These are phyloP conservation scores for Gracilaria vermiculophylla DNA, from an alignment of 23 red algal genomes.

Conservation along the genomic window DNA sequence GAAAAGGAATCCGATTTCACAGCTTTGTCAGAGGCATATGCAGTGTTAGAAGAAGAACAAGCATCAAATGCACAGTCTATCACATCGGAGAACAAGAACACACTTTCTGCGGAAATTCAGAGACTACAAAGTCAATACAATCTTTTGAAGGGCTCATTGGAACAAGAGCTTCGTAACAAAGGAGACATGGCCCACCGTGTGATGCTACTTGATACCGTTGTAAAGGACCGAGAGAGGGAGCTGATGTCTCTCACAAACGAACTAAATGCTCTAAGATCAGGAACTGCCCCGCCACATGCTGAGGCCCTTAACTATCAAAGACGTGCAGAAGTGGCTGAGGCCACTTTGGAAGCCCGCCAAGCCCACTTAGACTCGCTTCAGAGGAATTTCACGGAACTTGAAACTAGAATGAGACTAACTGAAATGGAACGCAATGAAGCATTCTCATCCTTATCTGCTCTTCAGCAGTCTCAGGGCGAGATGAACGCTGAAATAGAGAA, in stretches of 20 bases:
- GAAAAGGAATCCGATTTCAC: conserved; percentile 51
- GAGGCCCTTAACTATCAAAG: conserved; percentile 15
- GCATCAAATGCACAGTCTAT: background rate
- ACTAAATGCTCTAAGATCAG: background rate
- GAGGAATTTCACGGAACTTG: background rate
- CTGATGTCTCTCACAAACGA: conserved; percentile 12
- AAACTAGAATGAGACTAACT: background rate
- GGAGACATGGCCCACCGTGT: conserved; percentile 7
- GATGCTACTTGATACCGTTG: background rate
- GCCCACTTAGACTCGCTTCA: background rate
- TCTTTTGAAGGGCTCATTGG: conserved; percentile 15
- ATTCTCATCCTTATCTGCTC: background rate
- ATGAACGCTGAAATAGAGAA: conserved; percentile 16
- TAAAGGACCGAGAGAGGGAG: conserved; percentile 10
- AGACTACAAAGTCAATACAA: conserved; percentile 5
- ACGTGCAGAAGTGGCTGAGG: conserved; percentile 23
- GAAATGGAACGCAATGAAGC: conserved; percentile 26
- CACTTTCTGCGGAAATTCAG: conserved; percentile 2
- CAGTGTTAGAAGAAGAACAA: conserved; percentile 63
- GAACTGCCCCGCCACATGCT: background rate
- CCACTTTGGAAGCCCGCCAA: conserved; percentile 1
- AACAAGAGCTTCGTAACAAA: conserved; percentile 1
- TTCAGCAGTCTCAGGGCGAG: background rate
- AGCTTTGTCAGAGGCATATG: conserved; percentile 58
- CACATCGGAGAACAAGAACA: background rate